A percentile compares a stretch with the other conserved stretches of the same genome.
Evolutionary conservation across 2,329 filamentous ascomycete genomes (phyloP).

Genomic region (Amylocarpus encephaloides): DNA sequence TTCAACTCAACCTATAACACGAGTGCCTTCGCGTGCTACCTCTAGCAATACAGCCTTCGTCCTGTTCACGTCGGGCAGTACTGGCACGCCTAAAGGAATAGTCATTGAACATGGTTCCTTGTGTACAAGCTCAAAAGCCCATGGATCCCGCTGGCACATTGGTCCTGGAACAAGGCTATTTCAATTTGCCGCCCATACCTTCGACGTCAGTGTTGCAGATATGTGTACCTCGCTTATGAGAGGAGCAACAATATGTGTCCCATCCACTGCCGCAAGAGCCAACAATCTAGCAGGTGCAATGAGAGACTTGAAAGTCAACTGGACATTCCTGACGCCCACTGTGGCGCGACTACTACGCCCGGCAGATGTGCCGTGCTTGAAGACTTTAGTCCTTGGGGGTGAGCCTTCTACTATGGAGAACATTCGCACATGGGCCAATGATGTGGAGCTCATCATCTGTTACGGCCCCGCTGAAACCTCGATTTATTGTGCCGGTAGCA

Average conservation of each 20-base stretch:
- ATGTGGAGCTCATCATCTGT: slow-evolving; percentile 9
- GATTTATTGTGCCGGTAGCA: no score
- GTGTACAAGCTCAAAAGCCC: slow-evolving; percentile 7
- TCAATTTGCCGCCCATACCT: slow-evolving; percentile 16
- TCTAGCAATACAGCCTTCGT: no score
- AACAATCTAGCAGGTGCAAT: slow-evolving; percentile 13
- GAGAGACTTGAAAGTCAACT: slow-evolving; percentile 11
- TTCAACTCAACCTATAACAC: slow-evolving; percentile 26
- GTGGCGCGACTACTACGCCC: slow-evolving; percentile 14
- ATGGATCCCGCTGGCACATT: slow-evolving; percentile 5
- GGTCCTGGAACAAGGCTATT: slow-evolving; percentile 8
- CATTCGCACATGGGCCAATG: slow-evolving; percentile 9
- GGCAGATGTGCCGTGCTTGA: slow-evolving; percentile 11
- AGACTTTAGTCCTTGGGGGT: slow-evolving; percentile 12
- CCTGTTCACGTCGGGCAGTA: slow-evolving; percentile 18
- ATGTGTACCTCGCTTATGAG: slow-evolving; percentile 15
- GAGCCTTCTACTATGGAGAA: slow-evolving; percentile 14
- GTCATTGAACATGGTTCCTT: slow-evolving; percentile 10
- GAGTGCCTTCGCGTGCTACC: slow-evolving; percentile 12
- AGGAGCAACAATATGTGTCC: slow-evolving; percentile 16
- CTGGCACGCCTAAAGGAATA: slow-evolving; percentile 16
- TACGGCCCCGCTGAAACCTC: slow-evolving; percentile 15
- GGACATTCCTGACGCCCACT: slow-evolving; percentile 15
- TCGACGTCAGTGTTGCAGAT: slow-evolving; percentile 12
- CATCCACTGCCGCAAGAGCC: slow-evolving; percentile 24